These are phyloP conservation scores for Middelhovenomyces tepae DNA, from an alignment of 805 yeast genomes.

Conservation along the genomic window DNA sequence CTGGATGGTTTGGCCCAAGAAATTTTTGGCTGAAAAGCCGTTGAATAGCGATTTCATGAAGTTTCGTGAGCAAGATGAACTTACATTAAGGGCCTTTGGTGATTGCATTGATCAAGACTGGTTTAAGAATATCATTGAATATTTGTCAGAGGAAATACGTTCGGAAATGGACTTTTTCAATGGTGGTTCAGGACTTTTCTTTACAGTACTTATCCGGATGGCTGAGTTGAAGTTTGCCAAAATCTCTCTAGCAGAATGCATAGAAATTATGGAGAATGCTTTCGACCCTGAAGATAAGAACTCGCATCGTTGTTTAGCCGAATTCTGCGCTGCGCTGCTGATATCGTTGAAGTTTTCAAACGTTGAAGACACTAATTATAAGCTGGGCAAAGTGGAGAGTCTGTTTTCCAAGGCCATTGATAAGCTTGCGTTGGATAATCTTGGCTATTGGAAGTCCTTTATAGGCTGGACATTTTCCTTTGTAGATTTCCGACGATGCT, in stretches of 20 bases:
- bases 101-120: slow-evolving; percentile 43
- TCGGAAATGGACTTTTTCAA: slow-evolving; percentile 54
- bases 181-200: slow-evolving; percentile 52
- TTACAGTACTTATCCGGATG: slow-evolving; percentile 42
- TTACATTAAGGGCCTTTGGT: slow-evolving; percentile 38
- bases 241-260: slow-evolving; percentile 42
- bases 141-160: slow-evolving; percentile 49
- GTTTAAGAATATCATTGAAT: slow-evolving; percentile 43
- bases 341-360: slow-evolving; percentile 23
- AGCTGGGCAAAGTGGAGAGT: slow-evolving; percentile 32
- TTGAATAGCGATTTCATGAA: slow-evolving; percentile 8
- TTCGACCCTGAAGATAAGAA: slow-evolving; percentile 65
- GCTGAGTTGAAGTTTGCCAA: slow-evolving; percentile 36
- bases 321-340: slow-evolving; percentile 57
- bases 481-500: slow-evolving; percentile 49
- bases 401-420: slow-evolving; percentile 33
- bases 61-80: slow-evolving; percentile 36
- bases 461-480: slow-evolving; percentile 66
- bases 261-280: slow-evolving; percentile 39
- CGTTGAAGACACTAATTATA: slow-evolving; percentile 9
- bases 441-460: slow-evolving; percentile 65
- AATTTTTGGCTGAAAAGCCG: slow-evolving; percentile 29
- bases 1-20: slow-evolving; percentile 68
- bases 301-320: slow-evolving; percentile 66
- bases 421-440: slow-evolving; percentile 66